Evolutionary conservation across 2,329 filamentous ascomycete genomes (phyloP).

Genomic region (Calcarisporium arbuscula): DNA sequence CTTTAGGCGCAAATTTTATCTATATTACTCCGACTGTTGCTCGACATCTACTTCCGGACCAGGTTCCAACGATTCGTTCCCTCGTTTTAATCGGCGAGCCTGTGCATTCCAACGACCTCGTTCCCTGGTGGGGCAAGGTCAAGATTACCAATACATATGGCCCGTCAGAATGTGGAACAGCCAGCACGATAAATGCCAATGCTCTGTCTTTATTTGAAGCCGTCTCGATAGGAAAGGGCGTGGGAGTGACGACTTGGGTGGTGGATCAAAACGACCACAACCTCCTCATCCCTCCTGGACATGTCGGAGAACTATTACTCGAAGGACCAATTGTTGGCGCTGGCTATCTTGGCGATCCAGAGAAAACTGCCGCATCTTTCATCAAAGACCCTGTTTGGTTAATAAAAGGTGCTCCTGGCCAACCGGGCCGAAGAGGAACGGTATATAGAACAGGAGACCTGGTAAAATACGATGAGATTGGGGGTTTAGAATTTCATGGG

Average conservation of each 20-base stretch:
- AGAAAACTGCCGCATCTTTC: slow-evolving; percentile 23
- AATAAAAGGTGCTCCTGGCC: background rate
- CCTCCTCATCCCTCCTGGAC: slow-evolving; percentile 13
- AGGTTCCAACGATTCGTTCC: background rate
- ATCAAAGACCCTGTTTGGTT: slow-evolving; percentile 18
- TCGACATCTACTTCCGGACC: slow-evolving; percentile 3
- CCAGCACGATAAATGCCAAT: slow-evolving; percentile 17
- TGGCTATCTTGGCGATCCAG: slow-evolving; percentile 39
- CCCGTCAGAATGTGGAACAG: slow-evolving; percentile 6
- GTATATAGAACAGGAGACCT: slow-evolving; percentile 15
- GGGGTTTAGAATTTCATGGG: slow-evolving; percentile 10
- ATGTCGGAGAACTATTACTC: slow-evolving; percentile 27
- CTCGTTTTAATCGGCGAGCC: background rate
- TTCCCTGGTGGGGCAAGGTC: slow-evolving; percentile 1
- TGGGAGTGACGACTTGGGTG: slow-evolving; percentile 16
- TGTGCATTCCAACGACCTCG: background rate
- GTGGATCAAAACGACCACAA: slow-evolving; percentile 14
- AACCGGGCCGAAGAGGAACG: slow-evolving; percentile 8
- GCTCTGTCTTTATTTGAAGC: slow-evolving; percentile 45
- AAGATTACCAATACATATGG: slow-evolving; percentile 1
- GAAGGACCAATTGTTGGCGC: slow-evolving; percentile 40
- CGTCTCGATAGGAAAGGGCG: slow-evolving; percentile 40
- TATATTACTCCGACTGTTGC: no score
- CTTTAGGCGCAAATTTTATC: background rate
- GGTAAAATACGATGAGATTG: slow-evolving; percentile 12